These are phyloP conservation scores for Phaeolepiota aurea DNA, from an alignment of 768 basidiomycete species.

Conservation along the genomic window DNA sequence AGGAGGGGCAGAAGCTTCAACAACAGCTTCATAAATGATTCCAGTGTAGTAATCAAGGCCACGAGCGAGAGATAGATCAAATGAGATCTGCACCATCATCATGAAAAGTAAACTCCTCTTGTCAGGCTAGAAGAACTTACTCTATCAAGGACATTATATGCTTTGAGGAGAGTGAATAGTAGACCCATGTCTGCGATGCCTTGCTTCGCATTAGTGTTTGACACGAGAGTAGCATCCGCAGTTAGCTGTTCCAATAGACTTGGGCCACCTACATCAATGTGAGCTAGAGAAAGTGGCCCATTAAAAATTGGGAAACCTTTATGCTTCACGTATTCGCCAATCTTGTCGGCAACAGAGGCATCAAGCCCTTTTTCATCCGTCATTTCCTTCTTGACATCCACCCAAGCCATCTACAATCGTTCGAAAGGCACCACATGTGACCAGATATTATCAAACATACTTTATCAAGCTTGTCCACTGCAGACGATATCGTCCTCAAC, in stretches of 20 bases:
- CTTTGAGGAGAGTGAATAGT: conserved; percentile 73
- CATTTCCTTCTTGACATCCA: conserved; percentile 94
- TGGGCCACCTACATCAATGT: conserved; percentile 50
- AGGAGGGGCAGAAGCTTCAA: conserved; percentile 90
- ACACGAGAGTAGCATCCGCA: conserved; percentile 53
- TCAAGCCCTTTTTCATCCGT: conserved; percentile 90
- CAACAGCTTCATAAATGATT: conserved; percentile 94
- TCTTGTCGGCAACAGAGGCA: conserved; percentile 75
- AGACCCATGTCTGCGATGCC: conserved; percentile 84
- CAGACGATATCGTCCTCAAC: conserved; percentile 87
- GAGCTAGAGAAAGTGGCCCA: not conserved
- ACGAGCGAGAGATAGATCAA: conserved; percentile 95
- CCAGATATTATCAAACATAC: not conserved
- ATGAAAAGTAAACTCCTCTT: not conserved
- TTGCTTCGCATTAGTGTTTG: conserved; percentile 67
- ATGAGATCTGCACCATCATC: conserved; percentile 60
- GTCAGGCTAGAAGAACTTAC: conserved; percentile 25
- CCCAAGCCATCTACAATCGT: conserved; percentile 64
- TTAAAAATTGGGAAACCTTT: conserved; percentile 51
- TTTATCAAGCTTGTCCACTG: conserved; percentile 98
- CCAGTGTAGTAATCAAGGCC: conserved; percentile 99
- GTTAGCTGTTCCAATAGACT: conserved; percentile 67
- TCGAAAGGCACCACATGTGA: not conserved
- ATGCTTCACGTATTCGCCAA: conserved; percentile 93
- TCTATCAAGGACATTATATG: conserved; percentile 74